Percentiles rank a stretch among this genome's conserved stretches.
These are phyloP conservation scores for Cladophialophora carrionii DNA, from an alignment of 2,329 filamentous ascomycete species.

Conservation along the genomic window DNA sequence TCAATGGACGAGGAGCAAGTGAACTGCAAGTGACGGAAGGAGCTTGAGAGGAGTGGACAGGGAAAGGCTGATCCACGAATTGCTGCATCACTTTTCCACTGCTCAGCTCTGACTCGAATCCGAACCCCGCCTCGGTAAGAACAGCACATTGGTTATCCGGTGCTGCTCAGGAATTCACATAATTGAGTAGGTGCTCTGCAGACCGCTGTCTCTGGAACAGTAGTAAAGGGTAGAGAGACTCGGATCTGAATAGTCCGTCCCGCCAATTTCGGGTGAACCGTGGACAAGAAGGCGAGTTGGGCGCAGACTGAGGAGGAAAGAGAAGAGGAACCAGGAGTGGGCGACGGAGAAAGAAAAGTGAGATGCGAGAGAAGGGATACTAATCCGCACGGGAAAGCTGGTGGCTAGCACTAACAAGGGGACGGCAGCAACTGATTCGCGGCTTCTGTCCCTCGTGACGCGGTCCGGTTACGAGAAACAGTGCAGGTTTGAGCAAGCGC, in stretches of 20 bases:
- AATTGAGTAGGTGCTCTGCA: not conserved
- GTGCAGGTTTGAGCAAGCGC: conserved; percentile 18
- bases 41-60: conserved; percentile 20
- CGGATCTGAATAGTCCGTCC: not conserved
- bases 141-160: not conserved
- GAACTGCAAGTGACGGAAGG: conserved; percentile 24
- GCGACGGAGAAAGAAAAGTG: conserved; percentile 10
- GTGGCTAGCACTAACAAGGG: conserved; percentile 14
- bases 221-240: not conserved
- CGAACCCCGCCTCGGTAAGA: conserved; percentile 23
- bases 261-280: not conserved
- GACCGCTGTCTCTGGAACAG: not conserved
- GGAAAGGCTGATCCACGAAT: conserved; percentile 23
- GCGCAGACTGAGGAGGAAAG: not conserved
- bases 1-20: conserved; percentile 15
- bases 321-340: conserved; percentile 12
- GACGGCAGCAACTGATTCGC: conserved; percentile 15
- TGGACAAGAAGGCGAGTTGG: not conserved
- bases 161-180: not conserved
- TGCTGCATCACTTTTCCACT: conserved; percentile 15
- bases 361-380: conserved; percentile 5
- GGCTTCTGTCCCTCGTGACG: conserved; percentile 20
- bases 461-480: conserved; percentile 16
- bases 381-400: conserved; percentile 3
- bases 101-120: conserved; percentile 16